phyloP scores from a whole-genome alignment of 495 filamentous ascomycete species.

The Xylaria longipes region DNA sequence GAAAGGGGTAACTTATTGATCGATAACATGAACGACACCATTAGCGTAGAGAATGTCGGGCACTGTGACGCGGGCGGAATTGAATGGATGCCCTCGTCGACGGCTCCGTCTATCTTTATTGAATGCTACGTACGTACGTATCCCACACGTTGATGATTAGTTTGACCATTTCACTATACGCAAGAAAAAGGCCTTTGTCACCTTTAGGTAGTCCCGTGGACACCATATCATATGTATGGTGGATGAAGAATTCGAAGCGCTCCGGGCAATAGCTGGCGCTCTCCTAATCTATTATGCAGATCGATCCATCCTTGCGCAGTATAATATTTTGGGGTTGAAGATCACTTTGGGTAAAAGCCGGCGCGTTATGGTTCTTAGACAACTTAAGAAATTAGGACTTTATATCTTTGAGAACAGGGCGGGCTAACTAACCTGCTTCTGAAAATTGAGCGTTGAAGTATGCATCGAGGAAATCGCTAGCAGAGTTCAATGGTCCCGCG shows the following conservation, averaged over 20 bases:
- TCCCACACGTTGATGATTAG: background rate
- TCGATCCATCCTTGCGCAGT: background rate
- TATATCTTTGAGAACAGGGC: background rate
- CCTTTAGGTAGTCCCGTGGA: background rate
- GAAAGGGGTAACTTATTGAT: conserved; percentile 47
- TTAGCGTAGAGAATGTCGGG: conserved; percentile 67
- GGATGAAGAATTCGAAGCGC: conserved; percentile 5
- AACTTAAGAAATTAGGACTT: background rate
- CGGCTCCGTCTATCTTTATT: no score
- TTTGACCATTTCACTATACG: background rate
- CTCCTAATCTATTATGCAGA: conserved; percentile 1
- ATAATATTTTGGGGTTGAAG: background rate
- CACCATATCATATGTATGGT: background rate
- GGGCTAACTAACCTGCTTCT: background rate
- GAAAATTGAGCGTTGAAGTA: background rate
- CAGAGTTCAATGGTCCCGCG: background rate
- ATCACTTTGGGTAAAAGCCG: background rate
- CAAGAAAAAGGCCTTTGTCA: background rate
- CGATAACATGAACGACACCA: conserved; percentile 72
- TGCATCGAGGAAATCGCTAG: background rate
- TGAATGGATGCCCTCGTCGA: no score
- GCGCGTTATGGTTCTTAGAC: background rate
- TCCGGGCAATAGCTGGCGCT: background rate
- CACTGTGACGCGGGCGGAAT: conserved; percentile 60
- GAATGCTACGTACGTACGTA: no score